A percentile compares a stretch with the other conserved stretches of the same genome.
These are phyloP conservation scores for Paulownia fortunei DNA, from an alignment of 257 asterid genomes.

Conservation along the genomic window DNA sequence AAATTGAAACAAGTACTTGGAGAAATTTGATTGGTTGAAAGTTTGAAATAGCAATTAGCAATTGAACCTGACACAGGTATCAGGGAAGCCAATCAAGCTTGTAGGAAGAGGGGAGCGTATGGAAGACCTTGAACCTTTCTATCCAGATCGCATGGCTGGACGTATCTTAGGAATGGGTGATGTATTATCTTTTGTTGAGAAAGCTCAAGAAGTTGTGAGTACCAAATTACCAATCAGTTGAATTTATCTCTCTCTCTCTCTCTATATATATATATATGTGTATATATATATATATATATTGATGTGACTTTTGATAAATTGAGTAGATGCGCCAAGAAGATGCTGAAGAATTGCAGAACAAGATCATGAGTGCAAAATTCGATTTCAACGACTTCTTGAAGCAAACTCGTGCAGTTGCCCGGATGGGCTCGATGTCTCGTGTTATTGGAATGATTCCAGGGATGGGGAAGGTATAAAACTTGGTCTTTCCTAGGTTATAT, in stretches of 20 bases:
- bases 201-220: slow-evolving; percentile 98
- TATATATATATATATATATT: background rate
- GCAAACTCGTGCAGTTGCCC: slow-evolving; percentile 96
- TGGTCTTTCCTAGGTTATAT: background rate
- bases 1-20: background rate
- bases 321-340: slow-evolving; percentile 95
- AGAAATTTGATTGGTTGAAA: slow-evolving; percentile 23
- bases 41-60: slow-evolving; percentile 2
- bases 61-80: slow-evolving; percentile 63
- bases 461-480: slow-evolving; percentile 81
- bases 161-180: slow-evolving; percentile 99
- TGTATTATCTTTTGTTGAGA: slow-evolving; percentile 96
- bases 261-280: background rate
- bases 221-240: slow-evolving; percentile 30
- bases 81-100: slow-evolving; percentile 98
- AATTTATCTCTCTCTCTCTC: no score
- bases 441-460: slow-evolving; percentile 99
- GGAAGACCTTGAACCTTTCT: slow-evolving; percentile 99
- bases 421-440: slow-evolving; percentile 98
- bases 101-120: slow-evolving; percentile 99
- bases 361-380: slow-evolving; percentile 95
- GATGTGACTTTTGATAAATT: slow-evolving; percentile 19
- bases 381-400: slow-evolving; percentile 96
- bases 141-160: slow-evolving; percentile 98
- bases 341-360: slow-evolving; percentile 95